Conservation (phyloP, 495 filamentous ascomycete species). For the Friedmanniomyces endolithicus region DNA sequence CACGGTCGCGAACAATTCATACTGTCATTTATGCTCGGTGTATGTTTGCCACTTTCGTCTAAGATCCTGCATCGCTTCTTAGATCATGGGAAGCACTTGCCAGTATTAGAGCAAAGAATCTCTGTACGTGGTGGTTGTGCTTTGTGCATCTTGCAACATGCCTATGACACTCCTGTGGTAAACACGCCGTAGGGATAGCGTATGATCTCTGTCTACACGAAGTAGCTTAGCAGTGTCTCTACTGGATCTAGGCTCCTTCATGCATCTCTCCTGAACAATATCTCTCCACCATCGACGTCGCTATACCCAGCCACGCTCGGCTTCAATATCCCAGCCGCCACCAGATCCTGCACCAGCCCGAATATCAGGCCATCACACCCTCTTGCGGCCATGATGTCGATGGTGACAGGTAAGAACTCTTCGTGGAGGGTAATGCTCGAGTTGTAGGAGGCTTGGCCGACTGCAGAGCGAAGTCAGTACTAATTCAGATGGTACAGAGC, state of each 20-base stretch:
- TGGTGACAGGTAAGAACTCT: constrained; percentile 47
- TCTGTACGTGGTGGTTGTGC: too few species aligned
- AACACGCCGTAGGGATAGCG: too few species aligned
- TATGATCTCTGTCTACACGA: too few species aligned
- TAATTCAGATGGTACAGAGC: neutral
- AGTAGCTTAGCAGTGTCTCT: too few species aligned
- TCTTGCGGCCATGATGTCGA: constrained; percentile 46
- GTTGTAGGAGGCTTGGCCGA: constrained; percentile 42
- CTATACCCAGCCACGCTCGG: constrained; percentile 34
- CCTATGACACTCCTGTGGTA: too few species aligned
- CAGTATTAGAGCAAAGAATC: too few species aligned
- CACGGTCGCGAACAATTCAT: too few species aligned
- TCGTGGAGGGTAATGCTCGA: constrained; percentile 41
- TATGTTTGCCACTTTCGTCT: too few species aligned
- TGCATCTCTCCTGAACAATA: constrained; percentile 19
- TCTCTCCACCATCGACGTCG: constrained; percentile 22
- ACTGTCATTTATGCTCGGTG: too few species aligned
- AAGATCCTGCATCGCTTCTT: too few species aligned
- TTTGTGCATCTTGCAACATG: too few species aligned
- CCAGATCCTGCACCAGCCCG: constrained; percentile 41
- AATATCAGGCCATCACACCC: constrained; percentile 53
- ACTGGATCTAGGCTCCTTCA: neutral
- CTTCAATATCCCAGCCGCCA: constrained; percentile 38
- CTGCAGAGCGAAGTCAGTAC: neutral
- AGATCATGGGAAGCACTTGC: too few species aligned